Evolutionary conservation across 2,329 filamentous ascomycete genomes (phyloP).

Genomic region (Aureobasidium sp.): DNA sequence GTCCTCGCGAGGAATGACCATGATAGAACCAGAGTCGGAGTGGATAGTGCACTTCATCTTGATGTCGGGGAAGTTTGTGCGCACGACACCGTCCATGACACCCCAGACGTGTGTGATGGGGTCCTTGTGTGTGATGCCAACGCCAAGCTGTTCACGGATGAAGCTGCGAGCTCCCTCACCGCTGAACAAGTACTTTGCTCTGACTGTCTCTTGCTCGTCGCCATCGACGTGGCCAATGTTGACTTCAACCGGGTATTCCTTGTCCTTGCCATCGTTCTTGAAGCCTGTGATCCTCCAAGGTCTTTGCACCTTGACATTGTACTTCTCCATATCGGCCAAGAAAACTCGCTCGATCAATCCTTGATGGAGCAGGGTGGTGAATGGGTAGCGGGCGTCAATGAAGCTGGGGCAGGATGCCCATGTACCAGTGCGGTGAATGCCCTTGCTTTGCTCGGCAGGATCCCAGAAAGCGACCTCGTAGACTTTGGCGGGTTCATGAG

Average conservation of each 20-base stretch:
- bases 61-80: constrained; percentile 57
- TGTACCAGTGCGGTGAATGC: constrained; percentile 54
- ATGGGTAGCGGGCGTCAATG: constrained; percentile 58
- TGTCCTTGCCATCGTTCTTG: constrained; percentile 52
- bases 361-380: constrained; percentile 57
- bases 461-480: constrained; percentile 66
- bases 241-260: constrained; percentile 74
- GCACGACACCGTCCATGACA: constrained; percentile 59
- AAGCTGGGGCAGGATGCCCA: constrained; percentile 89
- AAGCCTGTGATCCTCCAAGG: constrained; percentile 58
- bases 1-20: constrained; percentile 53
- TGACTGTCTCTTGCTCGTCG: constrained; percentile 57
- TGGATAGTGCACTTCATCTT: constrained; percentile 65
- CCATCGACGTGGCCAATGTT: constrained; percentile 71
- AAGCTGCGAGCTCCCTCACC: constrained; percentile 57
- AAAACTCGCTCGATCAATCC: constrained; percentile 57
- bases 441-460: constrained; percentile 43
- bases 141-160: constrained; percentile 55
- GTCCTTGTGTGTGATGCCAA: constrained; percentile 59
- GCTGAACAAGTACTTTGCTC: constrained; percentile 57
- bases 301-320: constrained; percentile 49
- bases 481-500: constrained; percentile 76
- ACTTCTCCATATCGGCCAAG: constrained; percentile 54
- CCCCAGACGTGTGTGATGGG: constrained; percentile 59
- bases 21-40: constrained; percentile 56